phyloP scores from a whole-genome alignment of 108 stramenopile genomes.

The Conticribra weissflogii region DNA sequence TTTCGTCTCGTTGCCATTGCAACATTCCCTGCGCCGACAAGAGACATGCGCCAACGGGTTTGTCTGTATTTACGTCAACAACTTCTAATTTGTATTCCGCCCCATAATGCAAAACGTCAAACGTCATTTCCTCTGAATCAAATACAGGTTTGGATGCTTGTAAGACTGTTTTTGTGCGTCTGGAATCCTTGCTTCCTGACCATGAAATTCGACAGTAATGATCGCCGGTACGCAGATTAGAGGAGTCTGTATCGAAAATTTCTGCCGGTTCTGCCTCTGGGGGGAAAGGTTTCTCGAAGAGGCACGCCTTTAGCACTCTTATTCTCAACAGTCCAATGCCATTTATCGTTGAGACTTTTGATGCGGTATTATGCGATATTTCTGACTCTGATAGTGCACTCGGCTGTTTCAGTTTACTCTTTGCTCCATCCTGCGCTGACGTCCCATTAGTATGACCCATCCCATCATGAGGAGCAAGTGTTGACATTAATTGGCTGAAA shows the following conservation, averaged over 20 bases:
- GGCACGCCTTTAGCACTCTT: slow-evolving; percentile 58
- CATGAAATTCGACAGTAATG: slow-evolving; percentile 81
- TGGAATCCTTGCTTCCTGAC: slow-evolving; percentile 50
- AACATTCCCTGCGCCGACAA: slow-evolving; percentile 74
- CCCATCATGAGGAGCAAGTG: slow-evolving; percentile 32
- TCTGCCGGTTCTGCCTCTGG: slow-evolving; percentile 58
- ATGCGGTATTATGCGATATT: background rate
- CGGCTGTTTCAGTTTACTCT: background rate
- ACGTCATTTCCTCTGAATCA: slow-evolving; percentile 64
- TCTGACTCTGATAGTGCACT: slow-evolving; percentile 1
- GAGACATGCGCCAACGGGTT: slow-evolving; percentile 63
- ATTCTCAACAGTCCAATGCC: slow-evolving; percentile 67
- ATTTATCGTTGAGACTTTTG: slow-evolving; percentile 28
- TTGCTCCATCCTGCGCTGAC: background rate
- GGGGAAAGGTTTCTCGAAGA: slow-evolving; percentile 62
- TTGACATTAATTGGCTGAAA: slow-evolving; percentile 58
- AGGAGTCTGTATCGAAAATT: slow-evolving; percentile 31
- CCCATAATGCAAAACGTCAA: slow-evolving; percentile 74
- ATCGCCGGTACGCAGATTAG: slow-evolving; percentile 62
- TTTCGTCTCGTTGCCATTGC: slow-evolving; percentile 75
- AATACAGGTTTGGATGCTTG: slow-evolving; percentile 73
- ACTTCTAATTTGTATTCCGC: slow-evolving; percentile 79
- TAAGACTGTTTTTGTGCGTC: slow-evolving; percentile 70
- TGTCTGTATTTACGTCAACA: slow-evolving; percentile 76
- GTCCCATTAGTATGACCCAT: slow-evolving; percentile 1